These are phyloP conservation scores for Flaveria ramosissima DNA, from an alignment of 129 eudicot species.

Conservation along the genomic window DNA sequence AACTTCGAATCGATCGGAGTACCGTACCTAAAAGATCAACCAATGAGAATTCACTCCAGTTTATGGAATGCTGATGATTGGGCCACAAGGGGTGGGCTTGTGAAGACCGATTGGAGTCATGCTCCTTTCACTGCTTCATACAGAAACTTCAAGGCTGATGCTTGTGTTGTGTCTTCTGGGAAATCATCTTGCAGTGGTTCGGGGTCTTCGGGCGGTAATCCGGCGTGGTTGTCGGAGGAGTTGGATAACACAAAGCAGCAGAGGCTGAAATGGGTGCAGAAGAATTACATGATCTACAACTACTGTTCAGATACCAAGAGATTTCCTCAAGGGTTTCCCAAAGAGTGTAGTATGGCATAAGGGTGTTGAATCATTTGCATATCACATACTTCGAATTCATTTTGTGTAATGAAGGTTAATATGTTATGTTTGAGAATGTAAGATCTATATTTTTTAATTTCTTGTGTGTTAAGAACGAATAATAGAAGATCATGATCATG, in stretches of 20 bases:
- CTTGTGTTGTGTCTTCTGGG: slow-evolving; percentile 46
- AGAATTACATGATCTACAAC: slow-evolving; percentile 64
- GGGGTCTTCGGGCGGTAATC: neutral
- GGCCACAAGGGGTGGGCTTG: slow-evolving; percentile 67
- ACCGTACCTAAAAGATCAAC: slow-evolving; percentile 55
- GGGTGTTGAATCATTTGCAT: neutral
- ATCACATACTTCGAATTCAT: neutral
- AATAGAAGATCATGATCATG: slow-evolving; percentile 12
- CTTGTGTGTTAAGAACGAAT: slow-evolving; percentile 19
- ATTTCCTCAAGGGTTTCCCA: slow-evolving; percentile 57
- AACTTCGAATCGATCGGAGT: slow-evolving; percentile 52
- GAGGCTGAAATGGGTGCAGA: slow-evolving; percentile 53
- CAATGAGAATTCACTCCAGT: slow-evolving; percentile 67
- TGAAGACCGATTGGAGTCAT: slow-evolving; percentile 55
- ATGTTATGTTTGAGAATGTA: neutral
- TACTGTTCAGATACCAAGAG: slow-evolving; percentile 57
- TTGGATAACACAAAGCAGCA: slow-evolving; percentile 52
- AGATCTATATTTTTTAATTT: neutral
- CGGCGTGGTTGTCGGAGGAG: slow-evolving; percentile 50
- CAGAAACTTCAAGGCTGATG: slow-evolving; percentile 52
- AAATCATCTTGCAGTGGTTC: slow-evolving; percentile 40
- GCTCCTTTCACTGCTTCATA: slow-evolving; percentile 62
- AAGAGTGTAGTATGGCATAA: slow-evolving; percentile 46
- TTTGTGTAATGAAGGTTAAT: slow-evolving; percentile 12
- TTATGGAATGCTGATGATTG: slow-evolving; percentile 67